phyloP scores from a whole-genome alignment of 163 green algal species.

The Scenedesmus sp. region DNA sequence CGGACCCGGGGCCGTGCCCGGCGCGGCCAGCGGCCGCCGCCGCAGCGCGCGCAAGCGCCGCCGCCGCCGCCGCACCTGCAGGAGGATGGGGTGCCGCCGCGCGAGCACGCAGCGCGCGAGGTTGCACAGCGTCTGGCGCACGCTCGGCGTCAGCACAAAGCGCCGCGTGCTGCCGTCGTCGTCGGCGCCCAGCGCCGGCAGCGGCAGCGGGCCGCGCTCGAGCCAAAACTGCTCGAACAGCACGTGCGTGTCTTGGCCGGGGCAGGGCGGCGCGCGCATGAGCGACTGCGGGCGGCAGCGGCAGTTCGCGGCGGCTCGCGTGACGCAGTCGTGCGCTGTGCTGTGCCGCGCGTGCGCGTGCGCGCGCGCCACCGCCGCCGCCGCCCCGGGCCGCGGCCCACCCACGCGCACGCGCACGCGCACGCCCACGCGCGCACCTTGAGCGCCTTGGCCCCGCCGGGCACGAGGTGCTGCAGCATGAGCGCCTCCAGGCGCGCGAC shows the following conservation, averaged over 20 bases:
- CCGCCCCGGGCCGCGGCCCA: no score
- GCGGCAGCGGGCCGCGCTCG: constrained; percentile 66
- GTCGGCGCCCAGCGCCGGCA: constrained; percentile 56
- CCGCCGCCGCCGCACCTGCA: constrained; percentile 52
- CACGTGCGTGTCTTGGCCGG: constrained; percentile 61
- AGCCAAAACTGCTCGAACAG: constrained; percentile 97
- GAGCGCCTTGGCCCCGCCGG: constrained; percentile 53
- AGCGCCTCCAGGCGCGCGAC: constrained; percentile 76
- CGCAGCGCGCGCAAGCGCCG: no score
- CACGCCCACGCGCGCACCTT: constrained; percentile 54
- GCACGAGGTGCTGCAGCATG: constrained; percentile 79
- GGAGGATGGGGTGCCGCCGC: constrained; percentile 42
- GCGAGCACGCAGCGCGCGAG: constrained; percentile 89
- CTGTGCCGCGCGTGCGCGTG: background rate
- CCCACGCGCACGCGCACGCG: background rate
- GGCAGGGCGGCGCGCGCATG: constrained; percentile 58
- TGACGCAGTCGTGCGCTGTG: background rate
- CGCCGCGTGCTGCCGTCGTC: constrained; percentile 54
- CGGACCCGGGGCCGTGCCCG: constrained; percentile 53
- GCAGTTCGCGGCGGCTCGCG: background rate
- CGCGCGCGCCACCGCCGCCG: background rate
- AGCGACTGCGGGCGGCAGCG: constrained; percentile 57
- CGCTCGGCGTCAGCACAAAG: constrained; percentile 92
- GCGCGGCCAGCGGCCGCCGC: constrained; percentile 24
- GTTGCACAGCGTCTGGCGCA: constrained; percentile 85